phyloP scores from a whole-genome alignment of 768 basidiomycete genomes.

The Cystofilobasidium macerans region DNA sequence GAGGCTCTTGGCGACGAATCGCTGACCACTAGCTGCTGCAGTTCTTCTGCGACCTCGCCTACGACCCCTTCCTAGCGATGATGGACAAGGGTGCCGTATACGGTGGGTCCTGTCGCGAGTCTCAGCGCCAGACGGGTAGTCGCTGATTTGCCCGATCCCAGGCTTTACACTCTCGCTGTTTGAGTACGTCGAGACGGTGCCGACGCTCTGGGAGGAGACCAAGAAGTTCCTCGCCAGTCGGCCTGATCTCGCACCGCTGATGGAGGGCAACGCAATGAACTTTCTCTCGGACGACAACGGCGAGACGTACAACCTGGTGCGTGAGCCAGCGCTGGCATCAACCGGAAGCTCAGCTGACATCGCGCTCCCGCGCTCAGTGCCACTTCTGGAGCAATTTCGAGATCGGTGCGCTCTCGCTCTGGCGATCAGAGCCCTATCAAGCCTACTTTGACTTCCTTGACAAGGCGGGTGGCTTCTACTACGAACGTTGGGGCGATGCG shows the following conservation, averaged over 20 bases:
- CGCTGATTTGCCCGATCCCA: slow-evolving; percentile 39
- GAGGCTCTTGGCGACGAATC: too few relatives aligned
- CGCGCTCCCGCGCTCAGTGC: not conserved
- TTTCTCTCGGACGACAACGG: slow-evolving; percentile 70
- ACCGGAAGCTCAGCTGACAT: not conserved
- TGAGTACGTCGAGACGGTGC: slow-evolving; percentile 76
- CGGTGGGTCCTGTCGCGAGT: slow-evolving; percentile 41
- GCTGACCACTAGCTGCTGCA: too few relatives aligned
- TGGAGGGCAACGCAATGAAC: slow-evolving; percentile 53
- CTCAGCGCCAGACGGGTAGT: not conserved
- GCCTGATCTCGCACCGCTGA: slow-evolving; percentile 19
- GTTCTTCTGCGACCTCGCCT: slow-evolving; percentile 59
- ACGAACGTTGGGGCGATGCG: slow-evolving; percentile 75
- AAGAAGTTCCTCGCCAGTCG: slow-evolving; percentile 40
- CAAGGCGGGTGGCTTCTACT: slow-evolving; percentile 62
- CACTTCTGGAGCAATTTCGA: slow-evolving; percentile 91
- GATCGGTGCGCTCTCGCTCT: slow-evolving; percentile 57
- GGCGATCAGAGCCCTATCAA: slow-evolving; percentile 68
- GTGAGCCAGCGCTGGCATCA: not conserved
- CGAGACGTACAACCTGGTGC: slow-evolving; percentile 49
- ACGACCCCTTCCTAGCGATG: slow-evolving; percentile 73
- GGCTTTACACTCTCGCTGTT: slow-evolving; percentile 62
- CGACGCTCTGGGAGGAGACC: slow-evolving; percentile 63
- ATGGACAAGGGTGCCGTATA: slow-evolving; percentile 70
- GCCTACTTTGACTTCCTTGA: slow-evolving; percentile 78